Percentiles rank a stretch among this genome's conserved stretches.
Conservation (phyloP, 768 basidiomycete species). For the Lentinula boryana region DNA sequence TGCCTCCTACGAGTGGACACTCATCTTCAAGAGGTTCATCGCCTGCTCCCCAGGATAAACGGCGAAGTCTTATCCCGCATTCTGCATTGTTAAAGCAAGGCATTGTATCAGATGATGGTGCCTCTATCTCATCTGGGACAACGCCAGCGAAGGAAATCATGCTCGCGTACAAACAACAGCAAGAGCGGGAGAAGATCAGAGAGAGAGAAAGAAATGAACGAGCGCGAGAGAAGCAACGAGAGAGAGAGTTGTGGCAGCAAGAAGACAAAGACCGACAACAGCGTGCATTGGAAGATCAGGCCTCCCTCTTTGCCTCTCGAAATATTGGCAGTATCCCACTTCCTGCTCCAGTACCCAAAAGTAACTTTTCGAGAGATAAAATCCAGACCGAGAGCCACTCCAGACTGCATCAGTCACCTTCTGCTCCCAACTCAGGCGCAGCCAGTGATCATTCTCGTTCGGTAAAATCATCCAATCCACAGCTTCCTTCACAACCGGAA, state of each 20-base stretch:
- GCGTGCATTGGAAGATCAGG: neutral
- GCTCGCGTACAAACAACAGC: conserved; percentile 5
- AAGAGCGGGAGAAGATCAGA: neutral
- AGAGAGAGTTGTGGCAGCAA: neutral
- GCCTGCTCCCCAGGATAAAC: neutral
- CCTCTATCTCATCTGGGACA: neutral
- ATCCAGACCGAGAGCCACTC: neutral
- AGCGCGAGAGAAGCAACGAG: conserved; percentile 1
- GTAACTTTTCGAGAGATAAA: neutral
- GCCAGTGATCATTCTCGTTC: neutral
- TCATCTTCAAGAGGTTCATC: neutral
- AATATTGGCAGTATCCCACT: neutral
- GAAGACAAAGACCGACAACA: neutral
- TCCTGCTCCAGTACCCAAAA: neutral
- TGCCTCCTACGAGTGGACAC: neutral
- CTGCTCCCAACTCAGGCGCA: neutral
- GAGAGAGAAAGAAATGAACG: conserved; percentile 5
- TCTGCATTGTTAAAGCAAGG: conserved; percentile 3
- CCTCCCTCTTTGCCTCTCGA: neutral
- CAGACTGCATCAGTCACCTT: neutral
- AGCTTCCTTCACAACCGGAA: neutral
- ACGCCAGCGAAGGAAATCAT: conserved; percentile 5
- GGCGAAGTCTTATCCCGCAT: conserved; percentile 1
- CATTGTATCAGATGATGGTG: neutral
- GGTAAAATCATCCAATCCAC: neutral